Conservation (phyloP, 1,284 basidiomycete genomes). For the Cryptococcus sp. region DNA sequence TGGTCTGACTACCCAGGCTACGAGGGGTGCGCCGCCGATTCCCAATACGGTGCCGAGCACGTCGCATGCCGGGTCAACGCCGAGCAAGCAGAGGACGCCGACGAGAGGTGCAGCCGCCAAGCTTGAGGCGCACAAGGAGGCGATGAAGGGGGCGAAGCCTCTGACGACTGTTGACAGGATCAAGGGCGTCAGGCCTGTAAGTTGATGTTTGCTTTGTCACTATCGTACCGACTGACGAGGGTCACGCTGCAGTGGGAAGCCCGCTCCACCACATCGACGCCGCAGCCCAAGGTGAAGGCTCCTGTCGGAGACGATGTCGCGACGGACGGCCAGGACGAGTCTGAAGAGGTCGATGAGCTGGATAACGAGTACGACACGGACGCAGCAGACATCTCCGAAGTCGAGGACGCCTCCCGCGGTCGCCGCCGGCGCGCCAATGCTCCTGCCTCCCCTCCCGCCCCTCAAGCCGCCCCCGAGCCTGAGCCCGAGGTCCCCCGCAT, state of each 20-base stretch:
- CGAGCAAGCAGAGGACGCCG: conserved; percentile 25
- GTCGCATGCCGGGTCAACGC: conserved; percentile 16
- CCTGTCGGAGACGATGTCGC: not conserved
- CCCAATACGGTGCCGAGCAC: conserved; percentile 9
- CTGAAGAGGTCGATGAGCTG: not conserved
- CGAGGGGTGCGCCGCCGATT: conserved; percentile 1
- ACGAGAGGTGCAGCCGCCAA: conserved; percentile 42
- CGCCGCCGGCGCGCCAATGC: too few species aligned
- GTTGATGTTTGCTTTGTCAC: not conserved
- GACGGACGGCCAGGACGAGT: not conserved
- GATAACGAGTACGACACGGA: not conserved
- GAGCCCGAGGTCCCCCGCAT: too few species aligned
- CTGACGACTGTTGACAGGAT: conserved; percentile 24
- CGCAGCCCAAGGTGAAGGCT: not conserved
- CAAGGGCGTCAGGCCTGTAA: conserved; percentile 20
- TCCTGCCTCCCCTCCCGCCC: too few species aligned
- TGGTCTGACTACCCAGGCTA: not conserved
- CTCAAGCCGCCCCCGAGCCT: too few species aligned
- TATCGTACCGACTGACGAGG: not conserved
- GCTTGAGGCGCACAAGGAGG: conserved; percentile 27
- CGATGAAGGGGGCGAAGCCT: conserved; percentile 15
- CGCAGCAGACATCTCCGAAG: not conserved
- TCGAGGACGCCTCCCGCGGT: not conserved
- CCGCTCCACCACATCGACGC: not conserved
- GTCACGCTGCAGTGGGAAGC: conserved; percentile 5